Base-by-base conservation (phyloP, 108 stramenopile genomes). In the Pinguiococcus pyrenoidosus region DNA sequence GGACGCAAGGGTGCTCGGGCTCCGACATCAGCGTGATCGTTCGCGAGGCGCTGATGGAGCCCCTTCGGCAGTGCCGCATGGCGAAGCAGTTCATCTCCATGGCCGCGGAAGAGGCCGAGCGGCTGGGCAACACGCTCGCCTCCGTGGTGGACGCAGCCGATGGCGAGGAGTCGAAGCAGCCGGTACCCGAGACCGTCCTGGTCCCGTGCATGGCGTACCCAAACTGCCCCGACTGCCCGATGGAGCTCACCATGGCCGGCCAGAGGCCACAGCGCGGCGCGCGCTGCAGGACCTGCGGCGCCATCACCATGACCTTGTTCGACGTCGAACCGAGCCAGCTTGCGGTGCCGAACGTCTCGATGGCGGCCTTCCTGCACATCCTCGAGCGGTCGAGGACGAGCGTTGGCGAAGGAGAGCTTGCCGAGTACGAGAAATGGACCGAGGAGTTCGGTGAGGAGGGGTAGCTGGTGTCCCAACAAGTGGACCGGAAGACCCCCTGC, bases 41-140 rank as follows among this genome's bases (percentile, higher is more conserved):
- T 13, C 89, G 89, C 50, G 91, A 96, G 62, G 97, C 97, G 7
- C 68, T 99, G 27, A 89, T 92, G 90, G 77, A 92, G 72, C 97
- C 97, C 7, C 54, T 99, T 21, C 67, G 93, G 18, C 70, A 76
- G 39, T 96, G 93, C 68, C 90, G 93, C 49, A 55, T 75, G 48
- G 97, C 97, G 1, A 81, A 89, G 60, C 89, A 92, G 58, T 92
- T 95, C 41, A 12, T n/a, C 46, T 35, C 16, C 17, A 24, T 1
- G 5, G 16, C 14, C 22, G 32, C 17, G 4, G 30, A 32, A 1
- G 49, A 24, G 1, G 37, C 40, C 29, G 36, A 33, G 12, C 14
- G 2, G 49, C 49, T 37, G 36, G 36, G 36, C 36, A n/a, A 28
- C 1, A 14, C 35, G n/a, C 16, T 13, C 3, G 10, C 36, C 33